Conservation (phyloP, 2,329 filamentous ascomycete species). For the Hymenoscyphus scutula region DNA sequence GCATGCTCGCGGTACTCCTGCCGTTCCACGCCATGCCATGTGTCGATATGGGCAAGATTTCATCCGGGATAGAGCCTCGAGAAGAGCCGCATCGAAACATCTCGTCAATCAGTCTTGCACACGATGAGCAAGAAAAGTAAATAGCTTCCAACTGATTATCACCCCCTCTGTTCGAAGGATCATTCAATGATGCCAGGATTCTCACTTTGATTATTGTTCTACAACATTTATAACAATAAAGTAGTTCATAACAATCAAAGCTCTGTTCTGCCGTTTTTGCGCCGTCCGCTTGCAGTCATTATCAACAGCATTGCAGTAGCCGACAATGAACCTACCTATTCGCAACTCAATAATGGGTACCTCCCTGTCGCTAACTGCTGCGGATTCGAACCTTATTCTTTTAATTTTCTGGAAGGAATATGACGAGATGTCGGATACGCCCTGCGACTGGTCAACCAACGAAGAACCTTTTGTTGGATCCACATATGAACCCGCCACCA, state of each 20-base stretch:
- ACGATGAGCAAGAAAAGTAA: neutral
- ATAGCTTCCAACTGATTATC: neutral
- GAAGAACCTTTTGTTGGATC: neutral
- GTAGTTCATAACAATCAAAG: neutral
- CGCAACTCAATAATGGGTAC: neutral
- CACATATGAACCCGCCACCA: neutral
- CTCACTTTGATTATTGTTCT: too few species aligned
- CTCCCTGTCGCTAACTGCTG: neutral
- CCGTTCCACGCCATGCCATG: neutral
- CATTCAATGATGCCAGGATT: too few species aligned
- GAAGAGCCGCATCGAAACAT: neutral
- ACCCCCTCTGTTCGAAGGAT: too few species aligned
- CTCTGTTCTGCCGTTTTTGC: neutral
- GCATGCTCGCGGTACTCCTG: neutral
- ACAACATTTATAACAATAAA: too few species aligned
- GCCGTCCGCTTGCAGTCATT: neutral
- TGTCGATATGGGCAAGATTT: constrained; percentile 2
- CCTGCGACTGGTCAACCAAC: neutral
- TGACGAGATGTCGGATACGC: neutral
- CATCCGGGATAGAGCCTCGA: neutral
- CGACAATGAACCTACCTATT: neutral
- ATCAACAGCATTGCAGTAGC: neutral
- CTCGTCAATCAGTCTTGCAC: neutral
- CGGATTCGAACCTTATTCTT: constrained; percentile 1
- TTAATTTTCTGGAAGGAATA: neutral